Conservation (phyloP, 2,329 filamentous ascomycete genomes). For the Penicillium griseofulvum region DNA sequence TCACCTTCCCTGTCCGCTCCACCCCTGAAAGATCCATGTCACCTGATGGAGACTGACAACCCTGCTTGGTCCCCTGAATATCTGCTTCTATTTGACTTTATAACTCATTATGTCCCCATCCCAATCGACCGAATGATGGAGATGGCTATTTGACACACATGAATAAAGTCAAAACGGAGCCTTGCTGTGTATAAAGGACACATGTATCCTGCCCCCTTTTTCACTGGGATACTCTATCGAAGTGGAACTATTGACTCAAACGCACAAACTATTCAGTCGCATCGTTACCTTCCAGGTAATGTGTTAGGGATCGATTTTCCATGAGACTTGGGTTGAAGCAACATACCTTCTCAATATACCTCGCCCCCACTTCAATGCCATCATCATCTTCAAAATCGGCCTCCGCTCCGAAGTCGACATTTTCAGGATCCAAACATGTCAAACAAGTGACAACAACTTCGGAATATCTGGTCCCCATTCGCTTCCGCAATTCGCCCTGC, state of each 20-base stretch:
- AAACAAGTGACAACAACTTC: constrained; percentile 1
- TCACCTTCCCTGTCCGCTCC: too few relatives aligned
- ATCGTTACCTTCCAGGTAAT: not conserved
- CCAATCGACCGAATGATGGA: too few relatives aligned
- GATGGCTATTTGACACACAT: too few relatives aligned
- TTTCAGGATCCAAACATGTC: not conserved
- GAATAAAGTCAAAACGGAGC: too few relatives aligned
- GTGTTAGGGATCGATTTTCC: not conserved
- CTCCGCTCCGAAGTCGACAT: not conserved
- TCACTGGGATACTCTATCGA: not conserved
- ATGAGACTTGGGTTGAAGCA: not conserved
- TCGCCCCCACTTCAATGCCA: not conserved
- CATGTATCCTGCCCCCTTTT: not conserved
- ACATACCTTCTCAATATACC: constrained; percentile 1
- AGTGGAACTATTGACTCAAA: not conserved
- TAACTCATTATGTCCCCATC: too few relatives aligned
- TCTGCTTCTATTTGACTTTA: too few relatives aligned
- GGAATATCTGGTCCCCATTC: not conserved
- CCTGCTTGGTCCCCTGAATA: too few relatives aligned
- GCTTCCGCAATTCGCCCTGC: not conserved
- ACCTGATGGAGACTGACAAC: too few relatives aligned
- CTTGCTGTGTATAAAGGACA: not conserved
- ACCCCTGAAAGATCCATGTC: too few relatives aligned
- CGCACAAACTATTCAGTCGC: not conserved
- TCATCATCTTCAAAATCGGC: not conserved